Evolutionary conservation across 139 green algal species (phyloP), one percentile per base, ranked within the genome.

Genomic region (Nannochloris sp.): DNA sequence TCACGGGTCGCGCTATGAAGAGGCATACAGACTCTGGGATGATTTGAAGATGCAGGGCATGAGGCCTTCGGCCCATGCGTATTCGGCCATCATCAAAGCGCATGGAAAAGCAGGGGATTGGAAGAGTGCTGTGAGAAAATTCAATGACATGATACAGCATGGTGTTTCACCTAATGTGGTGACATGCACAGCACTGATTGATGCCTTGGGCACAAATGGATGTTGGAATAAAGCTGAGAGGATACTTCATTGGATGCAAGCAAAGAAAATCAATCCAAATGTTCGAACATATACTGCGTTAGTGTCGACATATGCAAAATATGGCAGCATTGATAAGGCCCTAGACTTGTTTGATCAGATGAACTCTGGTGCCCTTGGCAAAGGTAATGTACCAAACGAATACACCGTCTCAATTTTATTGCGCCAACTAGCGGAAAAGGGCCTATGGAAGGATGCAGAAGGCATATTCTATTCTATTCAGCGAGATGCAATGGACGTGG

Each of bases 221-320:
- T 83, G 94, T 74, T 89, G 81, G 83, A 67, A 86, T 63, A 75
- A 75, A 36, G 81, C 84, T 19, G 78, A 91, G 67, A 71, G 69
- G 1, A 64, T 81, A 15, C 65, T 85, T 5, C 57, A 68, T 25
- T 85, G 78, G 78, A 85, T 85, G 78, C 40, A 69, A 43, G 63
- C 53, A 36, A 64, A 61, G 16, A 68, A 75, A 43, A 78, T 90
- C 29, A 67, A 76, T 31, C 86, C 86, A 48, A 92, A 93, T 64
- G 86, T 88, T 64, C 76, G 87, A 62, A 95, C 88, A 9, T 93
- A 90, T 73, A 90, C 88, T 1, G 88, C 88, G 5, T 75, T 95
- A 7, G 57, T 87, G 51, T 74, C 73, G 1, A 83, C 87, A 9
- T 75, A 92, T 58, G 85, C 78, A 67, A 84, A 84, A 43, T 86